Evolutionary conservation across 768 basidiomycete species (phyloP), one percentile per base, ranked within the genome.

Genomic region (Lepiota subincarnata): DNA sequence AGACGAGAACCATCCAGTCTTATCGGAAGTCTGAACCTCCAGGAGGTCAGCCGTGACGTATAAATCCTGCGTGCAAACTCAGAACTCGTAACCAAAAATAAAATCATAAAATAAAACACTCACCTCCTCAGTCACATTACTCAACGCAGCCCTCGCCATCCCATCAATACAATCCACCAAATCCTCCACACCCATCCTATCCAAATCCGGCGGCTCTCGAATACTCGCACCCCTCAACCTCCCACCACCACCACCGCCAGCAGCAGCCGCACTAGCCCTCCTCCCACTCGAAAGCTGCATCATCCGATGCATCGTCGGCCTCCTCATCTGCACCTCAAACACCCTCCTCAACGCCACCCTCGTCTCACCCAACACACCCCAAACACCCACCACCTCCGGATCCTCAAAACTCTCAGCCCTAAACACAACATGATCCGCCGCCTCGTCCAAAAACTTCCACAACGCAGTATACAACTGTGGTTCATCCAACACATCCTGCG

Each of bases 401-500:
- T 78, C 77, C 14, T 73, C 69, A 8, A 74, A 73, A 55, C 65
- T 72, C 53, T 59, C 61, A 2, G 66, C 68, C 53, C 77, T 74
- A 41, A 71, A 74, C 14, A 82, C 66, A 38, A 70, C 65, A 60
- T 85, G 83, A 57, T 84, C 82, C 22, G 77, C 62, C 0, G 77
- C 61, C 54, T 68, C 76, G 47, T 80, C 74, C 55, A 92, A 70
- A 69, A 92, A 93, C 1, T 75, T 56, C 53, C 70, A 71, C 22
- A 90, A 64, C 16, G 79, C 74, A n/a, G 70, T 71, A 64, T 77
- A 83, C 34, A 93, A 75, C 55, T 83, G 80, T 1, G 64, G 60
- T 44, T 92, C 87, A 58, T 92, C 90, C 24, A 93, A 71, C 37
- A 83, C 74, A 59, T 93, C 91, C 61, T 90, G 86, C 6, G 87